These are phyloP conservation scores for Neurospora sp. DNA, from an alignment of 495 filamentous ascomycete species.

Conservation along the genomic window DNA sequence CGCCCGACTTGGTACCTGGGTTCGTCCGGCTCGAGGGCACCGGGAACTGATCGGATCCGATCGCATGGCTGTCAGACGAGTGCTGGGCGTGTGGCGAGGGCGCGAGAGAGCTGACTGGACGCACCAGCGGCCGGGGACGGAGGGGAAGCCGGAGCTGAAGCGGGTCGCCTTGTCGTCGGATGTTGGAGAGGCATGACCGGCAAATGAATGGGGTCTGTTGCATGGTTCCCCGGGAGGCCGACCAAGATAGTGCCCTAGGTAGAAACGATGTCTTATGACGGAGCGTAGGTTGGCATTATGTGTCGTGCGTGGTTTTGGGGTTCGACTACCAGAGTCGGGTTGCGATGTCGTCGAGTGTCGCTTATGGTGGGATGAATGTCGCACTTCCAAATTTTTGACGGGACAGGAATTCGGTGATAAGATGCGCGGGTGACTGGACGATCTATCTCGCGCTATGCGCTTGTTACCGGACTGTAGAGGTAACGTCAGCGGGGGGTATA, in stretches of 20 bases:
- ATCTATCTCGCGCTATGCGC: background rate
- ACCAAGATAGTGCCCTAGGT: background rate
- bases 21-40: background rate
- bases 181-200: conserved; percentile 7
- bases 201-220: conserved; percentile 8
- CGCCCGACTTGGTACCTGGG: background rate
- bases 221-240: conserved; percentile 5
- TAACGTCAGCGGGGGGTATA: background rate
- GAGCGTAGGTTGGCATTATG: background rate
- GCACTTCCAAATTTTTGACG: background rate
- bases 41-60: too few relatives aligned
- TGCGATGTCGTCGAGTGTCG: background rate
- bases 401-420: background rate
- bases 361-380: background rate
- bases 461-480: background rate
- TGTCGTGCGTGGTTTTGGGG: background rate
- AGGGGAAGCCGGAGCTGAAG: background rate
- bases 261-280: background rate
- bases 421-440: background rate
- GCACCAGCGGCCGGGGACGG: background rate
- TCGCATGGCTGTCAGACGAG: background rate
- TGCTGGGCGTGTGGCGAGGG: background rate
- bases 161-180: conserved; percentile 1
- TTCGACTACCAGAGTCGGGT: background rate
- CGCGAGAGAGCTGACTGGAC: background rate